phyloP scores from a whole-genome alignment of 805 yeast species.

The Torulaspora indica region DNA sequence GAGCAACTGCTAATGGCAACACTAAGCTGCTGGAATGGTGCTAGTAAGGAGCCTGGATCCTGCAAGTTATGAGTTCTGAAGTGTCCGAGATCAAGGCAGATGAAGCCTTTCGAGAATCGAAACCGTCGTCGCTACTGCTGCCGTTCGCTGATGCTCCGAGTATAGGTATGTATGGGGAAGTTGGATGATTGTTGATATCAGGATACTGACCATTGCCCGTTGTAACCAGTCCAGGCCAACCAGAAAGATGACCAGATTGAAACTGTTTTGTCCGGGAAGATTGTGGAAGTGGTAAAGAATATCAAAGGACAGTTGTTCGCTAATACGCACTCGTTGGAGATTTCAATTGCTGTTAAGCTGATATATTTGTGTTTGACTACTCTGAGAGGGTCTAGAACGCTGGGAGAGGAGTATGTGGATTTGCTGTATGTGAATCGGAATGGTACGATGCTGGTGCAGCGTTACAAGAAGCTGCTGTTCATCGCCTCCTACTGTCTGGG shows the following conservation, averaged over 20 bases:
- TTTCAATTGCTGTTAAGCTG: constrained; percentile 53
- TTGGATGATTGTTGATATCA: neutral
- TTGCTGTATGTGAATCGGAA: constrained; percentile 54
- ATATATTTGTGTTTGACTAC: constrained; percentile 75
- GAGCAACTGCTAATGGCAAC: neutral
- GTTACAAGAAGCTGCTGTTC: constrained; percentile 50
- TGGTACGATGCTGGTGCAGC: constrained; percentile 48
- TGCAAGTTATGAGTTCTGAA: neutral
- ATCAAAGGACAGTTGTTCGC: constrained; percentile 59
- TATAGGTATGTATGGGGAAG: constrained; percentile 51
- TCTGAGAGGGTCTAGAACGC: constrained; percentile 65
- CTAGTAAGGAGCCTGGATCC: neutral
- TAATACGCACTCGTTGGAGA: constrained; percentile 57
- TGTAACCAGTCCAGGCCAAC: constrained; percentile 64
- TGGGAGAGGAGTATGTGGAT: constrained; percentile 95
- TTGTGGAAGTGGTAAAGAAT: constrained; percentile 52
- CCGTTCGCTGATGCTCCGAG: constrained; percentile 86
- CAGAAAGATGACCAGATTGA: constrained; percentile 83
- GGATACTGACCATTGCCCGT: constrained; percentile 1
- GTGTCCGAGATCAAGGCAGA: neutral
- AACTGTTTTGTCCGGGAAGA: constrained; percentile 46
- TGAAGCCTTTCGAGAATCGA: neutral
- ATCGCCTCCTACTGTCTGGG: constrained; percentile 55
- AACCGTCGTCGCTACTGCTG: constrained; percentile 20
- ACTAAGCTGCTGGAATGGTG: neutral